A percentile compares a stretch with the other conserved stretches of the same genome.
Evolutionary conservation across 768 basidiomycete species (phyloP).

Genomic region (Polyporus arcularius): DNA sequence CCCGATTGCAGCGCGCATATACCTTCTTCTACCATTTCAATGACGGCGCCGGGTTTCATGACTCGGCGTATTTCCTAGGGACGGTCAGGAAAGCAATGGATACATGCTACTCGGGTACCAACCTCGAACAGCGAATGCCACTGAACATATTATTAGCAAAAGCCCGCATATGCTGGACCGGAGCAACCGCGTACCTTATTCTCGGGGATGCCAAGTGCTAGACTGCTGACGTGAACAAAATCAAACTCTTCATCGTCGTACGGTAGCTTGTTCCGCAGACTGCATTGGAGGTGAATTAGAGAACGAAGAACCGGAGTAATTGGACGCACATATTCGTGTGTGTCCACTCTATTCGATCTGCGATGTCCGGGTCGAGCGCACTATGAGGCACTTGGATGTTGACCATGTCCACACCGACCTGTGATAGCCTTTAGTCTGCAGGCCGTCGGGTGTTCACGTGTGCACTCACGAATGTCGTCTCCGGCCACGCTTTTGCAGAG

Average conservation of each 20-base stretch:
- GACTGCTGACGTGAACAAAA: slow-evolving; percentile 61
- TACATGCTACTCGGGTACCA: slow-evolving; percentile 14
- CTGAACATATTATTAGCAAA: slow-evolving; percentile 34
- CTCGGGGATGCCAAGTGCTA: slow-evolving; percentile 59
- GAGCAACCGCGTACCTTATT: slow-evolving; percentile 52
- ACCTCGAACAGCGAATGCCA: slow-evolving; percentile 74
- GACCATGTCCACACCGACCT: slow-evolving; percentile 82
- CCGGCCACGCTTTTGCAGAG: slow-evolving; percentile 70
- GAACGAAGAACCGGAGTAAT: background rate
- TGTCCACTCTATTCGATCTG: slow-evolving; percentile 65
- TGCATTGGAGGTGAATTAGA: slow-evolving; percentile 28
- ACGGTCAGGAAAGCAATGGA: slow-evolving; percentile 1
- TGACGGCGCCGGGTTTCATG: slow-evolving; percentile 65
- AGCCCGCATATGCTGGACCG: background rate
- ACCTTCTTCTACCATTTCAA: slow-evolving; percentile 79
- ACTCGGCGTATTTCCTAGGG: slow-evolving; percentile 73
- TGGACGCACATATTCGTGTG: slow-evolving; percentile 74
- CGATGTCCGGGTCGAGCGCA: slow-evolving; percentile 50
- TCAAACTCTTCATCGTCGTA: slow-evolving; percentile 86
- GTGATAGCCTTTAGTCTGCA: background rate
- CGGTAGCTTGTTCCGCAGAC: slow-evolving; percentile 73
- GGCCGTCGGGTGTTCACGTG: background rate
- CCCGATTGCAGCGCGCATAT: slow-evolving; percentile 14
- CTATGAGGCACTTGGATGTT: slow-evolving; percentile 67
- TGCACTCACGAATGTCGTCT: slow-evolving; percentile 60